Evolutionary conservation across 129 eudicot species (phyloP).

Genomic region (Chrysanthemum lavandulifolium): DNA sequence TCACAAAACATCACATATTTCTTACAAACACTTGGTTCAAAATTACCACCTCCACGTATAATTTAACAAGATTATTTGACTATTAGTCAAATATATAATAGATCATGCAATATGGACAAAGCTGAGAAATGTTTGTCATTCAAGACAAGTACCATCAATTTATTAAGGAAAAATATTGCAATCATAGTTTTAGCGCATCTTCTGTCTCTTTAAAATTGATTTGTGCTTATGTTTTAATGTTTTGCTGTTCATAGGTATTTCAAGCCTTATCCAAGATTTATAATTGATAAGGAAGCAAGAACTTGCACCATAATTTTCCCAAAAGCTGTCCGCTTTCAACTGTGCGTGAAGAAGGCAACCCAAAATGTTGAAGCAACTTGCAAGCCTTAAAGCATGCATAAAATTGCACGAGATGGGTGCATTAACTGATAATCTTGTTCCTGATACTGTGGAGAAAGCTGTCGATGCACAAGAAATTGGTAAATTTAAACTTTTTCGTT

Average conservation of each 20-base stretch:
- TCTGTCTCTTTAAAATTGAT: not conserved
- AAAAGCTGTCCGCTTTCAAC: constrained; percentile 61
- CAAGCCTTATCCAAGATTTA: constrained; percentile 72
- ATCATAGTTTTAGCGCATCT: too few relatives aligned
- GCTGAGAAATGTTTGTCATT: too few relatives aligned
- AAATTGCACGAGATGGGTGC: constrained; percentile 67
- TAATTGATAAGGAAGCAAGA: constrained; percentile 39
- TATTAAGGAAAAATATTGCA: too few relatives aligned
- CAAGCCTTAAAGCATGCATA: constrained; percentile 87
- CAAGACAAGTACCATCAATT: too few relatives aligned
- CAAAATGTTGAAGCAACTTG: constrained; percentile 62
- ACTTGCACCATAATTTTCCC: constrained; percentile 62
- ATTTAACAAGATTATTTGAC: too few relatives aligned
- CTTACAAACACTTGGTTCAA: too few relatives aligned
- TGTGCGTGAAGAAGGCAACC: constrained; percentile 40
- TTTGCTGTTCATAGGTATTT: constrained; percentile 52
- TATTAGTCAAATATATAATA: too few relatives aligned
- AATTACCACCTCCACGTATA: too few relatives aligned
- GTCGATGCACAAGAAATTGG: constrained; percentile 43
- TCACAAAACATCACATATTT: too few relatives aligned
- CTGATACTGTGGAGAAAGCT: constrained; percentile 66
- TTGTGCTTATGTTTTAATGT: not conserved
- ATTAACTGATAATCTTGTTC: constrained; percentile 77
- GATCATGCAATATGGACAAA: too few relatives aligned
- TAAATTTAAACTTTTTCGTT: constrained; percentile 21